Conservation (phyloP, 148 eudicot species). For the Persicaria tinctoria region DNA sequence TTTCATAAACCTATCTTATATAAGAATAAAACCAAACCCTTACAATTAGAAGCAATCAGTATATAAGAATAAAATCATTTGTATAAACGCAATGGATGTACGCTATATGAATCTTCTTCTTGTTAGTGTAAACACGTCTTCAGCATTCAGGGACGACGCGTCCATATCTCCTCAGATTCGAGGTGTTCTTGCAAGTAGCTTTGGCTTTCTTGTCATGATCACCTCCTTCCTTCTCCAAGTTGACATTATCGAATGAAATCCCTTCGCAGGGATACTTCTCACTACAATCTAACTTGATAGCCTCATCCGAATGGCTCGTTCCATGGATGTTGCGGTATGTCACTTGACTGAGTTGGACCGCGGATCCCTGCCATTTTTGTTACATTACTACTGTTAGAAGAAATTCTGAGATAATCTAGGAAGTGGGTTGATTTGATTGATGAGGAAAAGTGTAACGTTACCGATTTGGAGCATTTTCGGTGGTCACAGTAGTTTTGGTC, state of each 20-base stretch:
- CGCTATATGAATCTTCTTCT: neutral
- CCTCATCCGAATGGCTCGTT: conserved; percentile 18
- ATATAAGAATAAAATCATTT: too few relatives aligned
- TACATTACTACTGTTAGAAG: neutral
- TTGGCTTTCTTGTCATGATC: conserved; percentile 3
- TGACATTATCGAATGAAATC: conserved; percentile 20
- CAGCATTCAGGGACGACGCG: conserved; percentile 43
- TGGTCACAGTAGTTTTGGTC: conserved; percentile 38
- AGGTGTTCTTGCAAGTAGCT: conserved; percentile 45
- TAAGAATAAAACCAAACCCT: too few relatives aligned
- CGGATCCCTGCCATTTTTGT: conserved; percentile 18
- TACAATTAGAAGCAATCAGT: too few relatives aligned
- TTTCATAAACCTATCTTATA: too few relatives aligned
- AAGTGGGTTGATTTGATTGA: too few relatives aligned
- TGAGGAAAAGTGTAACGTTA: neutral
- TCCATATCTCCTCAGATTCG: conserved; percentile 18
- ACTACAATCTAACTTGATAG: conserved; percentile 31
- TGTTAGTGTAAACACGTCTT: neutral
- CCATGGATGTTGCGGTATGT: conserved; percentile 20
- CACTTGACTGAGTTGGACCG: conserved; percentile 30
- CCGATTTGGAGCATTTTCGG: conserved; percentile 11
- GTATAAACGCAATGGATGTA: too few relatives aligned
- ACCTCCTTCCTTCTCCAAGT: conserved; percentile 16
- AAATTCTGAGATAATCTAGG: neutral
- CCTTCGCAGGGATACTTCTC: conserved; percentile 20